Evolutionary conservation across 2,329 filamentous ascomycete species (phyloP).

Genomic region (Passalora sequoiae): DNA sequence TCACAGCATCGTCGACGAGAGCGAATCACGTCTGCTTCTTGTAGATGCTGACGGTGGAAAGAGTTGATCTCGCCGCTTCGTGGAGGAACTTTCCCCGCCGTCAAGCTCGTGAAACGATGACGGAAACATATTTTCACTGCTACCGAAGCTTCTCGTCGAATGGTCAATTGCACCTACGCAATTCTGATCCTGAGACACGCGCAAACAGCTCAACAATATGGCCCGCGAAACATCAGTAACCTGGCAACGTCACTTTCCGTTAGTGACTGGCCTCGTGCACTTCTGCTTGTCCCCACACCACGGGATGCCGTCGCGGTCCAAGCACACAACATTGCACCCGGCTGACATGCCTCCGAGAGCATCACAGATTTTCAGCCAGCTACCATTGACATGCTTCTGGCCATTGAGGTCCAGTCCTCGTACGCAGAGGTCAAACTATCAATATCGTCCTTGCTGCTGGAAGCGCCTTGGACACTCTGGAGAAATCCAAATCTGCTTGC

Average conservation of each 20-base stretch:
- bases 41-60: no score
- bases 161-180: not conserved
- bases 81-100: no score
- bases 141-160: not conserved
- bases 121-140: no score
- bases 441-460: not conserved
- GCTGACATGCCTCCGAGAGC: not conserved
- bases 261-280: not conserved
- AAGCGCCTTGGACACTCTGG: not conserved
- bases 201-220: not conserved
- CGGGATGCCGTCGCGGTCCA: not conserved
- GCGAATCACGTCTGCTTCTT: no score
- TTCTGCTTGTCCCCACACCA: not conserved
- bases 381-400: not conserved
- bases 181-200: not conserved
- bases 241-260: not conserved
- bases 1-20: no score
- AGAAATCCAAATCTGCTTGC: not conserved
- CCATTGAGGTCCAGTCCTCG: not conserved
- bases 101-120: no score
- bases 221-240: not conserved
- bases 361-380: not conserved
- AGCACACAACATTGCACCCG: not conserved
- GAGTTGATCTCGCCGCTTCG: no score
- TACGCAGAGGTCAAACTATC: not conserved